Conservation (phyloP, 768 basidiomycete species). For the Clathrus columnatus region DNA sequence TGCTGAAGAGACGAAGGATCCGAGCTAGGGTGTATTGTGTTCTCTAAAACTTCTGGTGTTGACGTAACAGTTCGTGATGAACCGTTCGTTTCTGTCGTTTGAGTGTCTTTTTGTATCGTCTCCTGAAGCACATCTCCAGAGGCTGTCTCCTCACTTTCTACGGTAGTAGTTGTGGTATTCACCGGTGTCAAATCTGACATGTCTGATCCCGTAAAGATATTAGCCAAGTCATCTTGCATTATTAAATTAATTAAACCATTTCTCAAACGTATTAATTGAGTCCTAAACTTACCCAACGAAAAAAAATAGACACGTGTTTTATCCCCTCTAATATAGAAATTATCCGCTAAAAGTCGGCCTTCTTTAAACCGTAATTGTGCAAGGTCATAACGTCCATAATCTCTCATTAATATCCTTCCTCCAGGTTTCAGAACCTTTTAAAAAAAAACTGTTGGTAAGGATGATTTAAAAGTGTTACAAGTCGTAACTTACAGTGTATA, state of each 20-base stretch:
- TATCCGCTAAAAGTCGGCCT: constrained; percentile 80
- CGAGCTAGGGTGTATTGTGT: constrained; percentile 22
- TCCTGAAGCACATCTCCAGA: not conserved
- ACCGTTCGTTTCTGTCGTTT: too few species aligned
- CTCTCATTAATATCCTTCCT: constrained; percentile 76
- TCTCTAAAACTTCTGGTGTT: constrained; percentile 8
- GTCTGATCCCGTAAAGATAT: constrained; percentile 65
- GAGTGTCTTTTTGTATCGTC: too few species aligned
- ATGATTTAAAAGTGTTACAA: too few species aligned
- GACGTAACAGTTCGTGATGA: not conserved
- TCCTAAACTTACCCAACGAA: constrained; percentile 55
- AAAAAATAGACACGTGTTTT: constrained; percentile 98
- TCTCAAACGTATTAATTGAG: not conserved
- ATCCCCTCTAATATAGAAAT: constrained; percentile 94
- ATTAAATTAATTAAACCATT: constrained; percentile 10
- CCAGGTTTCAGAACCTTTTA: constrained; percentile 93
- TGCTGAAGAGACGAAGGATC: constrained; percentile 29
- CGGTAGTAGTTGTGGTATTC: constrained; percentile 1
- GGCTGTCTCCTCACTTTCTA: constrained; percentile 3
- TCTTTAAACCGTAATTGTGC: constrained; percentile 91
- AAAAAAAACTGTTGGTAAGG: too few species aligned
- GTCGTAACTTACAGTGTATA: constrained; percentile 55
- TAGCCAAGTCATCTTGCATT: constrained; percentile 60
- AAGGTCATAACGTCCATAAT: constrained; percentile 93
- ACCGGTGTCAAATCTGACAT: not conserved